Percentiles rank a stretch among this genome's conserved stretches.
These are phyloP conservation scores for Mediolabrus comicus DNA, from an alignment of 108 stramenopile genomes.

Conservation along the genomic window DNA sequence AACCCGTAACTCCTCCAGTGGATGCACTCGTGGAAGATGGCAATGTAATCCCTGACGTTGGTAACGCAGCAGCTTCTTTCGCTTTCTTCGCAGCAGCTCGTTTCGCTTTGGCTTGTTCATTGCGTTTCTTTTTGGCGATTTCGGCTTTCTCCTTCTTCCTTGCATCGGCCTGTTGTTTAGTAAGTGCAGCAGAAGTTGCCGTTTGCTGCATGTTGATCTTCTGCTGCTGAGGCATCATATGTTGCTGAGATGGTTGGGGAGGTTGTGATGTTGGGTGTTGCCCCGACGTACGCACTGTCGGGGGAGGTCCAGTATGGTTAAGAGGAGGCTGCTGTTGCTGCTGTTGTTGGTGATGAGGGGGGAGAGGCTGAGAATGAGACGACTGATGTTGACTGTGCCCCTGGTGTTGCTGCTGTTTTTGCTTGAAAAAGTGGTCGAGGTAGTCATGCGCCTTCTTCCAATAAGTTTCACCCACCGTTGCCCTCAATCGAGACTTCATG, in stretches of 20 bases:
- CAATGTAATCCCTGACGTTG: not conserved
- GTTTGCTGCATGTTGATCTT: not conserved
- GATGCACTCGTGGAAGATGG: constrained; percentile 1
- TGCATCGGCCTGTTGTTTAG: constrained; percentile 14
- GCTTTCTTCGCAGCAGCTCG: constrained; percentile 35
- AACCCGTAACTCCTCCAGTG: not conserved
- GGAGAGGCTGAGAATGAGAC: not conserved
- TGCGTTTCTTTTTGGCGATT: constrained; percentile 9
- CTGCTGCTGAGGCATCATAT: not conserved
- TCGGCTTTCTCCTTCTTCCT: constrained; percentile 14
- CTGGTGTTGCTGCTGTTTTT: constrained; percentile 29
- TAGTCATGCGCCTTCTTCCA: constrained; percentile 74
- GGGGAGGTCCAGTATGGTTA: not conserved
- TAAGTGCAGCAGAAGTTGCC: not conserved
- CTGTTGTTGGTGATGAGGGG: constrained; percentile 4
- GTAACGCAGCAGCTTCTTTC: constrained; percentile 21
- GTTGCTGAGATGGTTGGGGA: constrained; percentile 12
- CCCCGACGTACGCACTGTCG: constrained; percentile 2
- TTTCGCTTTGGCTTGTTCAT: constrained; percentile 20
- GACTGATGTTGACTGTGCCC: not conserved
- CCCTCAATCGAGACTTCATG: constrained; percentile 59
- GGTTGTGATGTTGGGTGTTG: constrained; percentile 5
- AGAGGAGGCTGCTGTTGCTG: constrained; percentile 16
- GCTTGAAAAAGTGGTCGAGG: constrained; percentile 56
- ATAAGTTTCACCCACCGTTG: constrained; percentile 65